phyloP scores from a whole-genome alignment of 768 basidiomycete genomes.

The Suillus bovinus region DNA sequence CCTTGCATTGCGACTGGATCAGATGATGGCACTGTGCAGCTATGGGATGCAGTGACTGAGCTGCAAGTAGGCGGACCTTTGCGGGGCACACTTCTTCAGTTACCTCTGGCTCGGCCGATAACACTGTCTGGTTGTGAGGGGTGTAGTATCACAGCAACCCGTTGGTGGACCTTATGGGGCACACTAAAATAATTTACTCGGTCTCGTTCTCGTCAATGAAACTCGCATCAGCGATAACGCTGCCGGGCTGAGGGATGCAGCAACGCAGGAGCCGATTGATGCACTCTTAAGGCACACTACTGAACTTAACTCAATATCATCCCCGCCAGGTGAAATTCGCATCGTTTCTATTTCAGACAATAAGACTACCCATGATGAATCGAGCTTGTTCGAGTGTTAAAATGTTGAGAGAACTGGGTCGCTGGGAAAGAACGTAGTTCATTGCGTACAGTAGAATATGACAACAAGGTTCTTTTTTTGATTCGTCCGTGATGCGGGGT shows the following conservation, averaged over 20 bases:
- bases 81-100: background rate
- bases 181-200: too few species aligned
- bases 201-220: background rate
- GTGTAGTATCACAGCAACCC: background rate
- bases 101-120: background rate
- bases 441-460: too few species aligned
- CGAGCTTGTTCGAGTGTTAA: background rate
- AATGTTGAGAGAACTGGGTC: too few species aligned
- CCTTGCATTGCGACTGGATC: background rate
- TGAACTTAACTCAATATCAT: too few species aligned
- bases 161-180: background rate
- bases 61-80: background rate
- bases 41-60: background rate
- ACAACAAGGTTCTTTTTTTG: too few species aligned
- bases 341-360: background rate
- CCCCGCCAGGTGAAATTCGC: too few species aligned
- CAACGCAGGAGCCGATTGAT: background rate
- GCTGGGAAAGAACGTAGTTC: too few species aligned
- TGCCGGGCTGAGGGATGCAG: background rate
- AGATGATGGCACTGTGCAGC: background rate
- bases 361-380: background rate
- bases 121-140: background rate
- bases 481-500: too few species aligned
- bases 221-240: background rate
- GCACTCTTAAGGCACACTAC: too few species aligned